phyloP scores from a whole-genome alignment of 164 flowering plant genomes.

The Pachysandra terminalis region DNA sequence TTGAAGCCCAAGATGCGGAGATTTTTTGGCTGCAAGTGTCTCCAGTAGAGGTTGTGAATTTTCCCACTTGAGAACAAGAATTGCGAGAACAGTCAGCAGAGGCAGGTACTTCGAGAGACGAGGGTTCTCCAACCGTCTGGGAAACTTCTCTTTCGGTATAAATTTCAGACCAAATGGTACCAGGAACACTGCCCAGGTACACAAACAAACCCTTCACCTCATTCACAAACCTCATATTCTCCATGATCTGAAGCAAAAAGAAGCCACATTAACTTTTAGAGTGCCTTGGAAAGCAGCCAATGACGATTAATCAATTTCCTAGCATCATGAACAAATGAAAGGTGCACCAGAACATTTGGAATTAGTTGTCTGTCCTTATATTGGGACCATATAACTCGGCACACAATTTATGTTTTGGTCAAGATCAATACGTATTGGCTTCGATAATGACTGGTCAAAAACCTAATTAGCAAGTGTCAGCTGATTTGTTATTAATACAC shows the following conservation, averaged over 20 bases:
- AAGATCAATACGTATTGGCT: neutral
- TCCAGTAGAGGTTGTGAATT: constrained; percentile 13
- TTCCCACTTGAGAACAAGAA: constrained; percentile 10
- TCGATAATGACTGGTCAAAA: too few species aligned
- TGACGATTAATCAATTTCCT: neutral
- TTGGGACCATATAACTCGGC: neutral
- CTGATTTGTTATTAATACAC: too few species aligned
- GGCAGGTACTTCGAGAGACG: constrained; percentile 18
- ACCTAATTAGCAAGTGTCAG: too few species aligned
- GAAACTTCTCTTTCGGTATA: constrained; percentile 26
- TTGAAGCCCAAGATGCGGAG: constrained; percentile 24
- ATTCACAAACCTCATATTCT: constrained; percentile 59
- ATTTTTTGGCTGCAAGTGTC: constrained; percentile 26
- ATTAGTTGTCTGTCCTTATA: too few species aligned
- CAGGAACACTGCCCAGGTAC: constrained; percentile 58
- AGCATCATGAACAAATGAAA: neutral
- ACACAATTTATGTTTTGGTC: neutral
- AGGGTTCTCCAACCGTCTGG: constrained; percentile 25
- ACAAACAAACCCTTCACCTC: constrained; percentile 62
- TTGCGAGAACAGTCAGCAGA: constrained; percentile 19
- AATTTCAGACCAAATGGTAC: constrained; percentile 41
- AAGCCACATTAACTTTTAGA: constrained; percentile 3
- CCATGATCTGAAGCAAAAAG: constrained; percentile 58
- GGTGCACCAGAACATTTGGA: neutral
- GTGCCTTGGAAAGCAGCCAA: constrained; percentile 3